These are phyloP conservation scores for Xylaria sp. DNA, from an alignment of 2,329 filamentous ascomycete species.

Conservation along the genomic window DNA sequence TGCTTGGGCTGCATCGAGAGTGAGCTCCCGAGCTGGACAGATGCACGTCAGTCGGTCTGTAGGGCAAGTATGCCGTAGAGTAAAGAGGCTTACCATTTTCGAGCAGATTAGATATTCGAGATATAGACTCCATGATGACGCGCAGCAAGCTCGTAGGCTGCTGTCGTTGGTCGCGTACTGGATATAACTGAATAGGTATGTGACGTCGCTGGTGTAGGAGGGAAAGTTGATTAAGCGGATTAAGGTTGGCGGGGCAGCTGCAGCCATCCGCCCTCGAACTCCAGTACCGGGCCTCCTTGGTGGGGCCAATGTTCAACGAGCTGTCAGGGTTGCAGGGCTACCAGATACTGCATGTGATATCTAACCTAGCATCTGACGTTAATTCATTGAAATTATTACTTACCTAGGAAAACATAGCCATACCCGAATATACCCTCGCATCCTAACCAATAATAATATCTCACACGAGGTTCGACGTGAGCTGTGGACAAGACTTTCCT, in stretches of 20 bases:
- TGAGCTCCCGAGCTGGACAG: constrained; percentile 83
- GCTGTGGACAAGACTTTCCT: neutral
- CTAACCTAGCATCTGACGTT: no score
- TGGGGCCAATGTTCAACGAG: no score
- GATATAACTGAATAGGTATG: constrained; percentile 6
- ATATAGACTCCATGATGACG: constrained; percentile 85
- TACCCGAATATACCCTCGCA: no score
- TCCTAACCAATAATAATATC: neutral
- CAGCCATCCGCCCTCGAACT: neutral
- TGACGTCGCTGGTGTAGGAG: constrained; percentile 21
- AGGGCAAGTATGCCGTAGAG: constrained; percentile 3
- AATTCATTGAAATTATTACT: no score
- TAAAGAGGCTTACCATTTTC: constrained; percentile 75
- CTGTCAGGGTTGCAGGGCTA: no score
- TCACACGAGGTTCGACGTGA: neutral
- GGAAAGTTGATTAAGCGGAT: constrained; percentile 6
- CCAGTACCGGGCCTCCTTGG: no score
- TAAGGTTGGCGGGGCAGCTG: constrained; percentile 8
- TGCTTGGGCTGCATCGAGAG: constrained; percentile 92
- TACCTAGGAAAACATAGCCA: no score
- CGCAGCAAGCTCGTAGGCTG: constrained; percentile 34
- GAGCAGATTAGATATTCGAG: constrained; percentile 88
- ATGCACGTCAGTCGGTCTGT: constrained; percentile 15
- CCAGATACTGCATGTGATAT: no score
- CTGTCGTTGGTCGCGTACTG: constrained; percentile 21